phyloP scores from a whole-genome alignment of 2,329 filamentous ascomycete species.

The Piedraia hortae region DNA sequence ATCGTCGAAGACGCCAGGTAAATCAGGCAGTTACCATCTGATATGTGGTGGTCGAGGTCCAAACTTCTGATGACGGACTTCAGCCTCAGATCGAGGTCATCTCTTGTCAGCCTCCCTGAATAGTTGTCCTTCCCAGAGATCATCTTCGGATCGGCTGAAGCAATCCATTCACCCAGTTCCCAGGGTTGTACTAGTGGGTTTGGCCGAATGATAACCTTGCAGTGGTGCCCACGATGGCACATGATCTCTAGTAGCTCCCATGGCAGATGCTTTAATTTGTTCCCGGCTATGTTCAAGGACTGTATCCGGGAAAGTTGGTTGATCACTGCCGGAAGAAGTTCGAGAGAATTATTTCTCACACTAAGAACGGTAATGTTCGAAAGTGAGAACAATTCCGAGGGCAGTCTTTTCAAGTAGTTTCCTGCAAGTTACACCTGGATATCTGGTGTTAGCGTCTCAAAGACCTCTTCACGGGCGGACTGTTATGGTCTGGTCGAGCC shows the following conservation, averaged over 20 bases:
- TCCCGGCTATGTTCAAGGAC: constrained; percentile 38
- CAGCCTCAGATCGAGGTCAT: constrained; percentile 2
- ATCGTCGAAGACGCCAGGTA: constrained; percentile 8
- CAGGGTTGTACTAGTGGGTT: constrained; percentile 26
- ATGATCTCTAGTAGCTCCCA: constrained; percentile 33
- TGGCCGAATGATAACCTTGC: constrained; percentile 28
- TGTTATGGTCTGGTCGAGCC: constrained; percentile 7
- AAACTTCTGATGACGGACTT: constrained; percentile 6
- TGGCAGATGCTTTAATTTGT: constrained; percentile 31
- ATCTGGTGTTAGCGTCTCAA: constrained; percentile 29
- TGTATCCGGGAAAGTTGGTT: constrained; percentile 28
- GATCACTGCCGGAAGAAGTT: constrained; percentile 32
- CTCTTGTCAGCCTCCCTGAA: constrained; percentile 3
- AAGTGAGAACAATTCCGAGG: constrained; percentile 32
- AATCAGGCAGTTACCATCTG: constrained; percentile 10
- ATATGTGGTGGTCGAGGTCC: constrained; percentile 1
- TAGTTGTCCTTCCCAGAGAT: too few relatives aligned
- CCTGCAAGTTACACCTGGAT: constrained; percentile 33
- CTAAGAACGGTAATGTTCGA: constrained; percentile 35
- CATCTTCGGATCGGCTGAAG: constrained; percentile 2
- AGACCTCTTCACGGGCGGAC: constrained; percentile 26
- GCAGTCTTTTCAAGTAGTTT: constrained; percentile 30
- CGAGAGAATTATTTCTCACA: constrained; percentile 34
- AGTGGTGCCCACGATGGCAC: constrained; percentile 17
- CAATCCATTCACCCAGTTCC: constrained; percentile 3